Percentiles rank a stretch among this genome's conserved stretches.
Conservation (phyloP, 352 stramenopile genomes). For the Phytophthora crassamura region DNA sequence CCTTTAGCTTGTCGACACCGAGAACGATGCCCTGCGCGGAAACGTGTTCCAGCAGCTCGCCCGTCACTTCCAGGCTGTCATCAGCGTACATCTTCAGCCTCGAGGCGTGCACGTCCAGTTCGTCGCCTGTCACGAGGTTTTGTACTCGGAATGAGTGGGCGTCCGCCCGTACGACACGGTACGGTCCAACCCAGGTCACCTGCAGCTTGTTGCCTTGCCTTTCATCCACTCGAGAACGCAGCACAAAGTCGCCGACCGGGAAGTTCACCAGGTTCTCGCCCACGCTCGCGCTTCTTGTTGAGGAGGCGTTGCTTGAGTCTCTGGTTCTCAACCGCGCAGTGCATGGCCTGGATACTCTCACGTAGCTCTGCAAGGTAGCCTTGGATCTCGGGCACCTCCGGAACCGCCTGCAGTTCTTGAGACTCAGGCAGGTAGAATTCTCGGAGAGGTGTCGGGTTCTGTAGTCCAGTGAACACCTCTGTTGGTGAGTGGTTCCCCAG, state of each 20-base stretch:
- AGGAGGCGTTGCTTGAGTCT: too few species aligned
- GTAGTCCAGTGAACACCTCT: slow-evolving; percentile 1
- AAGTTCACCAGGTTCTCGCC: too few species aligned
- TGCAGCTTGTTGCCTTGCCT: neutral
- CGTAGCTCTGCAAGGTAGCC: neutral
- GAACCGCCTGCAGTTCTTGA: neutral
- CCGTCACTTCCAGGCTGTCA: too few species aligned
- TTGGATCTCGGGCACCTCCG: neutral
- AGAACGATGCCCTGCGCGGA: too few species aligned
- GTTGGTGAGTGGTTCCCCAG: slow-evolving; percentile 3
- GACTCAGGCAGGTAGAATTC: neutral
- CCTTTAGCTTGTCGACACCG: too few species aligned
- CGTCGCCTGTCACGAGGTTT: neutral
- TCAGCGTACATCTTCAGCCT: slow-evolving; percentile 1
- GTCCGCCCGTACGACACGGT: neutral
- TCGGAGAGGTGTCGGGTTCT: neutral
- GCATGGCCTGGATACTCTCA: too few species aligned
- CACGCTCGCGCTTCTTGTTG: too few species aligned
- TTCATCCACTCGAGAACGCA: neutral
- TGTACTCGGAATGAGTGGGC: neutral
- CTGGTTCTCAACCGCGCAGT: too few species aligned
- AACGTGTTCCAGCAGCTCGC: too few species aligned
- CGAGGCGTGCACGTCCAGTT: neutral
- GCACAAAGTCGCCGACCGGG: neutral
- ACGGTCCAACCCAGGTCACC: neutral